Conservation (phyloP, 2,329 filamentous ascomycete species). For the Epichloe bromicola region DNA sequence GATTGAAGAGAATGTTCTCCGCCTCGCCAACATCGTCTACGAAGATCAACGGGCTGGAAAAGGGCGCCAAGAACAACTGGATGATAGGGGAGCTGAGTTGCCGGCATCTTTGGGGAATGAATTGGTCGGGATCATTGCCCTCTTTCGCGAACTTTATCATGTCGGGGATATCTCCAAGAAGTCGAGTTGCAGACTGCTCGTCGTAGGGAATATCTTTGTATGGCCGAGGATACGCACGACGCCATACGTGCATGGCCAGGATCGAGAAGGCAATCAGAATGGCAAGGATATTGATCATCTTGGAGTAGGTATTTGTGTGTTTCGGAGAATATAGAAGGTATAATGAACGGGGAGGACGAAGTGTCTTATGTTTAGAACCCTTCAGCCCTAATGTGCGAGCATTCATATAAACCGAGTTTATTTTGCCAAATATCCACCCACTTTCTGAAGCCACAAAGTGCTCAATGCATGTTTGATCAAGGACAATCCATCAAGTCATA, state of each 20-base stretch:
- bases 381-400: too few relatives aligned
- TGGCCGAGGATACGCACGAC: slow-evolving; percentile 1
- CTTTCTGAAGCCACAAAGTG: too few relatives aligned
- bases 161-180: slow-evolving; percentile 6
- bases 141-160: neutral
- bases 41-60: slow-evolving; percentile 27
- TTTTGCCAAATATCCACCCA: too few relatives aligned
- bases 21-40: slow-evolving; percentile 25
- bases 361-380: too few relatives aligned
- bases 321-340: too few relatives aligned
- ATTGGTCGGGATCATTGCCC: neutral
- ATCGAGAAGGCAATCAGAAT: neutral
- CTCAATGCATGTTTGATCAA: too few relatives aligned
- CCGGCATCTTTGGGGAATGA: neutral
- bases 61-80: slow-evolving; percentile 25
- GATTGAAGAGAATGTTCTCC: slow-evolving; percentile 29
- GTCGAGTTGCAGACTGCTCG: neutral
- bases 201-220: slow-evolving; percentile 4
- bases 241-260: neutral
- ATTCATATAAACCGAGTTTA: too few relatives aligned
- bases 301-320: neutral
- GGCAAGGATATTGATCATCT: neutral
- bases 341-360: too few relatives aligned
- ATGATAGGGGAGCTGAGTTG: slow-evolving; percentile 2
- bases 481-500: too few relatives aligned